Conservation (phyloP, 2,329 filamentous ascomycete genomes). For the Aspergillus ochraceoroseus region DNA sequence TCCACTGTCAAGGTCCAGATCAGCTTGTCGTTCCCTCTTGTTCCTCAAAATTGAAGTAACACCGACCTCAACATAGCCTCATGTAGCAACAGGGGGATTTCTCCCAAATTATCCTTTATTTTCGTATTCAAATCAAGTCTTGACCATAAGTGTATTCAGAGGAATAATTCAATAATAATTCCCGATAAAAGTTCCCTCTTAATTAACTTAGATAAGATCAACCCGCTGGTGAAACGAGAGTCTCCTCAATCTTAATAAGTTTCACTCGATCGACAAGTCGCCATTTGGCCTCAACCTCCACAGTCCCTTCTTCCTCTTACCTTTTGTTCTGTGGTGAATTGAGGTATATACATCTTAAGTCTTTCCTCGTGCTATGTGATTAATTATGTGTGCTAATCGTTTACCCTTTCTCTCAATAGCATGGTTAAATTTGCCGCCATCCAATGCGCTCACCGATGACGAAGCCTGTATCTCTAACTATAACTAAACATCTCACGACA, state of each 20-base stretch:
- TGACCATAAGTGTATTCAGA: too few relatives aligned
- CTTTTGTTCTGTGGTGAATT: too few relatives aligned
- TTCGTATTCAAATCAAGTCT: too few relatives aligned
- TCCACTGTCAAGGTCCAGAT: too few relatives aligned
- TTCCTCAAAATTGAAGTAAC: too few relatives aligned
- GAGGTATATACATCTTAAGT: background rate
- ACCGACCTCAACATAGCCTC: too few relatives aligned
- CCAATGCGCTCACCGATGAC: slow-evolving; percentile 10
- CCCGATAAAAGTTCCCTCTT: too few relatives aligned
- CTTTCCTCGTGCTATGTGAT: background rate
- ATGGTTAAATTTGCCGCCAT: slow-evolving; percentile 1
- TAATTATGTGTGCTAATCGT: background rate
- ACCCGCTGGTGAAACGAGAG: slow-evolving; percentile 10
- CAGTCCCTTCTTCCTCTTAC: background rate
- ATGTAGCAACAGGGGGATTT: too few relatives aligned
- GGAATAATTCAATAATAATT: too few relatives aligned
- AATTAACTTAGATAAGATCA: background rate
- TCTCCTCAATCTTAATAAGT: slow-evolving; percentile 1
- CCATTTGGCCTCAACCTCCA: slow-evolving; percentile 14
- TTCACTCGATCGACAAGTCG: slow-evolving; percentile 13
- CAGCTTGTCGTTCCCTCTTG: too few relatives aligned
- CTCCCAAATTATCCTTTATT: too few relatives aligned
- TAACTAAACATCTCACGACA: background rate
- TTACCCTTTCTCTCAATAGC: background rate
- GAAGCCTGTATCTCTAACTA: slow-evolving; percentile 7